phyloP scores from a whole-genome alignment of 163 green algal species.

The Scenedesmus sp. region DNA sequence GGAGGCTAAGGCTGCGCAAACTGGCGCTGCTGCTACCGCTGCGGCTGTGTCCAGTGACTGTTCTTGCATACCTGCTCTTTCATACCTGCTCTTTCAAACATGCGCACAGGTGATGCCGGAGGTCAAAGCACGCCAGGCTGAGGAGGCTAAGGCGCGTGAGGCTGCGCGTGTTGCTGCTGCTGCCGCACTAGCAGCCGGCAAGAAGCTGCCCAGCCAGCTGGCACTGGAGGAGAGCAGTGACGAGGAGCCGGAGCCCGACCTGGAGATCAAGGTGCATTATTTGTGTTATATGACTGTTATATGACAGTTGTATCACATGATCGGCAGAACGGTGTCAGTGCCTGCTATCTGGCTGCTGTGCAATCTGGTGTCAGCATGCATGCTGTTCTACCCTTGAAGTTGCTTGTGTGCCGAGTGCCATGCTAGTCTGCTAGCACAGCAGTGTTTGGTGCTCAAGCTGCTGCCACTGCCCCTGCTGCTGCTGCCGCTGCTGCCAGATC shows the following conservation, averaged over 20 bases:
- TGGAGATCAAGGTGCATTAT: constrained; percentile 52
- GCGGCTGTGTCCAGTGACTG: not conserved
- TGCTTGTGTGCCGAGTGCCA: not conserved
- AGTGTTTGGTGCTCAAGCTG: not conserved
- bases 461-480: constrained; percentile 3
- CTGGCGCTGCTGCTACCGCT: not conserved
- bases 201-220: constrained; percentile 68
- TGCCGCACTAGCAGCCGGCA: constrained; percentile 65
- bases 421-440: not conserved
- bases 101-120: constrained; percentile 65
- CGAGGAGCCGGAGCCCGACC: constrained; percentile 69
- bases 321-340: not conserved
- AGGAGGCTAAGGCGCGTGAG: constrained; percentile 68
- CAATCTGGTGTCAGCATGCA: not conserved
- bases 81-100: not conserved
- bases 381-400: not conserved
- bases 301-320: too few relatives aligned
- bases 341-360: not conserved
- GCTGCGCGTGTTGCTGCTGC: constrained; percentile 72
- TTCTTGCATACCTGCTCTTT: not conserved
- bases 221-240: constrained; percentile 69
- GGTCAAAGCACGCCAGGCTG: constrained; percentile 72
- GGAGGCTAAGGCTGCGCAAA: constrained; percentile 56
- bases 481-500: constrained; percentile 58
- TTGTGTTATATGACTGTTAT: not conserved